A percentile compares a stretch with the other conserved stretches of the same genome.
Conservation (phyloP, 176 grass and related monocot species). For the Zoysia pacifica region DNA sequence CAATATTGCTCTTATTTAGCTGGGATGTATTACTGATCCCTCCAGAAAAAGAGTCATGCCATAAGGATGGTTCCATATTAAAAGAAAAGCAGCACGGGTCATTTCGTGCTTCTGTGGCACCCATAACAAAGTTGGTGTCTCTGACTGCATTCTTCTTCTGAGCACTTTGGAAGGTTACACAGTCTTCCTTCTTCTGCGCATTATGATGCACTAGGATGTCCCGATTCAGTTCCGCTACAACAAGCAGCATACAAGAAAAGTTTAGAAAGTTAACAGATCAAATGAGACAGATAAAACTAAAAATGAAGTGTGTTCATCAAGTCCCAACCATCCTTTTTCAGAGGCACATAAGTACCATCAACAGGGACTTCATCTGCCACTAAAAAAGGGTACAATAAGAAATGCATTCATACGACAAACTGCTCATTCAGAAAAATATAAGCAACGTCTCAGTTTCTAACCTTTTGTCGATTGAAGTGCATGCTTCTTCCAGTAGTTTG, state of each 20-base stretch:
- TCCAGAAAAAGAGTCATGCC: constrained; percentile 31
- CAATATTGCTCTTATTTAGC: constrained; percentile 22
- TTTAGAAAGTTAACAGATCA: constrained; percentile 34
- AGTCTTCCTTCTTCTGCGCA: constrained; percentile 54
- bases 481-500: constrained; percentile 67
- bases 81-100: constrained; percentile 37
- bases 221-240: constrained; percentile 45
- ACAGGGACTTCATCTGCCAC: constrained; percentile 40
- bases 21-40: constrained; percentile 22
- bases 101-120: constrained; percentile 41
- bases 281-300: constrained; percentile 10
- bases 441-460: constrained; percentile 39
- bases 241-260: constrained; percentile 31
- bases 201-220: constrained; percentile 38
- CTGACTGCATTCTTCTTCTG: constrained; percentile 39
- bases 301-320: constrained; percentile 45
- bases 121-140: constrained; percentile 42
- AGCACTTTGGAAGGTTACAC: constrained; percentile 32
- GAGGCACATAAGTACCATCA: constrained; percentile 32
- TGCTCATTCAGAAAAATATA: constrained; percentile 34
- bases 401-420: constrained; percentile 36
- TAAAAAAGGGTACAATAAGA: constrained; percentile 35
- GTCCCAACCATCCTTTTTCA: constrained; percentile 43
- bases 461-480: constrained; percentile 50
- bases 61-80: constrained; percentile 49